Conservation (phyloP, 2,329 filamentous ascomycete genomes). For the Venturiaceae sp. region DNA sequence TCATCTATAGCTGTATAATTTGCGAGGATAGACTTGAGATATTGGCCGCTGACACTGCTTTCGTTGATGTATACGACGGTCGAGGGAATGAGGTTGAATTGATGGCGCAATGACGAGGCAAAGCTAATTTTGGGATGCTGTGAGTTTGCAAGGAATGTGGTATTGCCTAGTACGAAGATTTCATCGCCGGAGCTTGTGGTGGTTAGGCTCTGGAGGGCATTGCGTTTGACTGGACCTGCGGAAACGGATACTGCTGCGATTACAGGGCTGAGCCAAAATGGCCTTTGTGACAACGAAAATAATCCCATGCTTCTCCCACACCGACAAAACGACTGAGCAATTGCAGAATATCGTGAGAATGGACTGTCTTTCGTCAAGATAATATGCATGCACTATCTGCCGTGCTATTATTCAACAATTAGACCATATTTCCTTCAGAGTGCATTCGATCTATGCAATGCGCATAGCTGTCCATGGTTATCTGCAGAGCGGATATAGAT, state of each 20-base stretch:
- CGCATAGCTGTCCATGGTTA: not conserved
- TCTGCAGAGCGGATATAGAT: not conserved
- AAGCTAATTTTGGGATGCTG: not conserved
- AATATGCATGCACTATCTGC: not conserved
- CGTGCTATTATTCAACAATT: not conserved
- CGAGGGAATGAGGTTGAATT: not conserved
- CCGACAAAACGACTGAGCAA: not conserved
- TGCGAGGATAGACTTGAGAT: not conserved
- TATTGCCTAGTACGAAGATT: not conserved
- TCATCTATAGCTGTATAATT: not conserved
- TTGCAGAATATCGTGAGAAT: not conserved
- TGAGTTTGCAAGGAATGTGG: not conserved
- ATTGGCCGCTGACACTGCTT: not conserved
- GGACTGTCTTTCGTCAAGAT: not conserved
- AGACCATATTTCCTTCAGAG: not conserved
- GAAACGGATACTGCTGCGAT: not conserved
- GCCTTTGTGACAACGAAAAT: not conserved
- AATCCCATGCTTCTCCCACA: not conserved
- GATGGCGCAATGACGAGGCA: not conserved
- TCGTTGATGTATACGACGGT: constrained; percentile 1
- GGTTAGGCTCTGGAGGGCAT: not conserved
- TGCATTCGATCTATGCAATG: not conserved
- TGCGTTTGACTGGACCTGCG: not conserved
- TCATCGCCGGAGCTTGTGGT: not conserved
- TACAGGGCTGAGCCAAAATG: not conserved